Conservation (phyloP, 2,329 filamentous ascomycete species). For the Penicillium sp. region DNA sequence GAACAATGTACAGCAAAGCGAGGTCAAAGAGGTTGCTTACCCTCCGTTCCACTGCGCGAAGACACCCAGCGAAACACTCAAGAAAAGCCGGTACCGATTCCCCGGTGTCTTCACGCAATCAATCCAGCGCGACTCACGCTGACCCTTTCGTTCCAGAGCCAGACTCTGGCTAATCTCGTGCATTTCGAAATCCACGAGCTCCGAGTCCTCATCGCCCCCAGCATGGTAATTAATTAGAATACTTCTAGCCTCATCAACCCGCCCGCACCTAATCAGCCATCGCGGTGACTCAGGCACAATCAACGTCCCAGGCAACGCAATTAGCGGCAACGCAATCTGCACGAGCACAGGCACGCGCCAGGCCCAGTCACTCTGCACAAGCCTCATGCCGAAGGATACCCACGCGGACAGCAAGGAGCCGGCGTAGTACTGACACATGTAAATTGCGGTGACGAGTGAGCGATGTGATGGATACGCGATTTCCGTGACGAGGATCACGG, state of each 20-base stretch:
- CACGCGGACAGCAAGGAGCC: slow-evolving; percentile 24
- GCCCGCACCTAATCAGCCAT: slow-evolving; percentile 7
- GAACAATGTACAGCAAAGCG: too few species aligned
- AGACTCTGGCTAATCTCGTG: slow-evolving; percentile 7
- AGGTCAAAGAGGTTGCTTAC: too few species aligned
- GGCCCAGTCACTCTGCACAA: slow-evolving; percentile 6
- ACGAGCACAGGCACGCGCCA: slow-evolving; percentile 15
- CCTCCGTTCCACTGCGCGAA: slow-evolving; percentile 17
- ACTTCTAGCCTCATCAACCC: slow-evolving; percentile 1
- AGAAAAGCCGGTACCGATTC: slow-evolving; percentile 14
- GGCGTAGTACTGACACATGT: slow-evolving; percentile 33
- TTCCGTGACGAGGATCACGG: slow-evolving; percentile 41
- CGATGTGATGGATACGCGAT: slow-evolving; percentile 43
- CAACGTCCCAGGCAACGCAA: slow-evolving; percentile 4
- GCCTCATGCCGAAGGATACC: slow-evolving; percentile 3
- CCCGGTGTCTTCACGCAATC: slow-evolving; percentile 12
- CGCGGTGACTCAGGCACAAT: slow-evolving; percentile 11
- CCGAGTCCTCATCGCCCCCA: slow-evolving; percentile 10
- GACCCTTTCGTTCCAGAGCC: background rate
- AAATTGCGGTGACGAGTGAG: slow-evolving; percentile 32
- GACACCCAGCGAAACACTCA: slow-evolving; percentile 10
- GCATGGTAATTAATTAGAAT: slow-evolving; percentile 11
- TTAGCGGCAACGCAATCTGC: slow-evolving; percentile 12
- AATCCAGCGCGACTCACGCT: background rate
- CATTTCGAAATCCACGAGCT: slow-evolving; percentile 14